Base-by-base conservation (phyloP, 129 eudicot species). In the Flaveria trinervia region DNA sequence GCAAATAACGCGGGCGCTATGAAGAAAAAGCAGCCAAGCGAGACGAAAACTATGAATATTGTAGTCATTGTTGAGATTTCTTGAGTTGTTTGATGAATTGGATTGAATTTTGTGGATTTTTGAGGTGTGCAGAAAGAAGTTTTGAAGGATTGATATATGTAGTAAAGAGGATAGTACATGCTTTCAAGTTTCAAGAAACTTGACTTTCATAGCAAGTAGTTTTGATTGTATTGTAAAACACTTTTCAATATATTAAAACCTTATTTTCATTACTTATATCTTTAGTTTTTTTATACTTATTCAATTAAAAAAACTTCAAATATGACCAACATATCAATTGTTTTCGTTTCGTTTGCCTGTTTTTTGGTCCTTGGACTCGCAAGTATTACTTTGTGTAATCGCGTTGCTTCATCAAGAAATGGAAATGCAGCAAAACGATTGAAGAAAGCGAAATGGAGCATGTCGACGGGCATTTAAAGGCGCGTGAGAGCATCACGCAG, bases 201-300 rank as follows among this genome's bases (percentile, higher is more conserved):
- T 70, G 84, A 84, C 92, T 88, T 90, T 30, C 36, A 30, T 4
- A 30, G 5, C 36, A 76, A 65, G 64, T 15, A 17, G 16, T 72
- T 84, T 60, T 86, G 84, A 52, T 84, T 89, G 88, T 71, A 85
- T 86, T 92, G 77, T 69, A 87, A 80, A 81, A 85, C 89, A 92
- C 89, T 80, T 77, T 64, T 80, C 77, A 74, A 69, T 16, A 43
- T 59, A 43, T 41, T 26, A 49, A 64, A 13, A 13, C 54, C 45
- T 49, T 12, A 2, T 57, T 2, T 36, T 36, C 41, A 4, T 36
- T 36, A 36, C 7, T 5, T 36, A 0, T 33, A 33, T 33, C 4
- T 30, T 30, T 30, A 30, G 36, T 3, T 5, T 4, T 36, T 36
- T 5, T 36, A 4, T 36, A 7, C 8, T 36, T 36, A 36, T 36